These are phyloP conservation scores for Amauroascus verrucosus DNA, from an alignment of 2,329 filamentous ascomycete genomes.

Conservation along the genomic window DNA sequence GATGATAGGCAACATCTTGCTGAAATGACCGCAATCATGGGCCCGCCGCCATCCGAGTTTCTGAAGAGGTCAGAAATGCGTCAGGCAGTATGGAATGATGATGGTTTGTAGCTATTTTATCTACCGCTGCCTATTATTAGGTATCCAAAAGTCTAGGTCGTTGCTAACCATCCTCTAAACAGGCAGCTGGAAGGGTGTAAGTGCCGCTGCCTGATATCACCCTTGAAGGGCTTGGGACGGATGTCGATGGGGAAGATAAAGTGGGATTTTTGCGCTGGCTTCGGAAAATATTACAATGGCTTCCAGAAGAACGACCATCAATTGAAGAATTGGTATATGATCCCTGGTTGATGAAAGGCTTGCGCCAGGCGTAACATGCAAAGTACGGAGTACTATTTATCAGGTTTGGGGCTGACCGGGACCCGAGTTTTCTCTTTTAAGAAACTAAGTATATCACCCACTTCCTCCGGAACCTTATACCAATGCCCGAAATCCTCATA, in stretches of 20 bases:
- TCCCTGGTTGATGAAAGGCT: neutral
- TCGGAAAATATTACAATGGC: conserved; percentile 17
- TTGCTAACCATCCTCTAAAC: neutral
- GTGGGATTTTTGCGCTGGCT: conserved; percentile 14
- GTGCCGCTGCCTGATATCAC: conserved; percentile 5
- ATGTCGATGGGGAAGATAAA: conserved; percentile 5
- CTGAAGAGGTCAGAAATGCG: neutral
- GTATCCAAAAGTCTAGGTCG: neutral
- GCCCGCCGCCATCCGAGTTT: conserved; percentile 15
- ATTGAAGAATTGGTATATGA: conserved; percentile 14
- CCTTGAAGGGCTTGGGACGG: conserved; percentile 4
- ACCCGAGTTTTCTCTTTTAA: conserved; percentile 16
- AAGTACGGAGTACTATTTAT: no score
- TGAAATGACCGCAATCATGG: conserved; percentile 19
- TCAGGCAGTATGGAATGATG: neutral
- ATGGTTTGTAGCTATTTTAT: neutral
- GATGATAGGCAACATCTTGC: conserved; percentile 18
- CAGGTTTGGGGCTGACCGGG: no score
- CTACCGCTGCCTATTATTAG: no score
- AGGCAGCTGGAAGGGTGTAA: conserved; percentile 6
- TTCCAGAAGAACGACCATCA: conserved; percentile 18
- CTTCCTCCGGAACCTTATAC: conserved; percentile 41
- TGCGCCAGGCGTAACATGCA: no score
- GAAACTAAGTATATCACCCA: conserved; percentile 39
- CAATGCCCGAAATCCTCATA: conserved; percentile 40